Conservation (phyloP, 345 rosid genomes). For the Alliaria petiolata region DNA sequence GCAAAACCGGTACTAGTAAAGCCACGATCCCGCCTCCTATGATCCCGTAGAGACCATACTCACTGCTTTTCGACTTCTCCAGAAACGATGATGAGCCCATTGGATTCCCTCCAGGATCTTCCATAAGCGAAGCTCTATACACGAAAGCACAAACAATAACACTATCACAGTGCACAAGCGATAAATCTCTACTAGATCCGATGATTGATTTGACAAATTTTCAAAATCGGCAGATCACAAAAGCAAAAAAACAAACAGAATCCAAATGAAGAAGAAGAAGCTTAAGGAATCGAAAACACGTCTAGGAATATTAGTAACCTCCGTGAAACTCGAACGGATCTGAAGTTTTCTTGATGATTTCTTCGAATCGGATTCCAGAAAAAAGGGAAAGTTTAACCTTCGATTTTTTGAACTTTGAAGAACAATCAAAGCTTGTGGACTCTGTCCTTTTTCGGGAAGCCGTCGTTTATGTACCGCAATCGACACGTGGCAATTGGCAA, state of each 20-base stretch:
- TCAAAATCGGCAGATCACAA: slow-evolving; percentile 4
- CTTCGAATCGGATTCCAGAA: background rate
- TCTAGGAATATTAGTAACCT: slow-evolving; percentile 4
- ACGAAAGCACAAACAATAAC: background rate
- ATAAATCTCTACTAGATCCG: background rate
- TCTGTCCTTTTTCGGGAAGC: background rate
- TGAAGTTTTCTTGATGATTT: slow-evolving; percentile 48
- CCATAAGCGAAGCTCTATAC: slow-evolving; percentile 31
- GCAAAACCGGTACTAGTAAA: slow-evolving; percentile 47
- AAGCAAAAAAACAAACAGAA: background rate
- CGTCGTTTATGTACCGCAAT: background rate
- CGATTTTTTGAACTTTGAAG: background rate
- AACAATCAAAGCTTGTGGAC: background rate
- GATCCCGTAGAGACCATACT: slow-evolving; percentile 47
- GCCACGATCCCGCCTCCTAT: slow-evolving; percentile 51
- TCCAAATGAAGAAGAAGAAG: background rate
- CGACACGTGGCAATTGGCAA: background rate
- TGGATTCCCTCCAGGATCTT: slow-evolving; percentile 35
- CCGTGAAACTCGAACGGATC: slow-evolving; percentile 3
- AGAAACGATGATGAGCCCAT: slow-evolving; percentile 15
- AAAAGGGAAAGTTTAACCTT: background rate
- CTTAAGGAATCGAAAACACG: background rate
- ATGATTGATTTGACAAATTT: slow-evolving; percentile 7
- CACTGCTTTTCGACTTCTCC: slow-evolving; percentile 31
- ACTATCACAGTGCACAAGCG: too few relatives aligned